Evolutionary conservation across 2,329 filamentous ascomycete genomes (phyloP).

Genomic region (Rhynchosporium secalis): DNA sequence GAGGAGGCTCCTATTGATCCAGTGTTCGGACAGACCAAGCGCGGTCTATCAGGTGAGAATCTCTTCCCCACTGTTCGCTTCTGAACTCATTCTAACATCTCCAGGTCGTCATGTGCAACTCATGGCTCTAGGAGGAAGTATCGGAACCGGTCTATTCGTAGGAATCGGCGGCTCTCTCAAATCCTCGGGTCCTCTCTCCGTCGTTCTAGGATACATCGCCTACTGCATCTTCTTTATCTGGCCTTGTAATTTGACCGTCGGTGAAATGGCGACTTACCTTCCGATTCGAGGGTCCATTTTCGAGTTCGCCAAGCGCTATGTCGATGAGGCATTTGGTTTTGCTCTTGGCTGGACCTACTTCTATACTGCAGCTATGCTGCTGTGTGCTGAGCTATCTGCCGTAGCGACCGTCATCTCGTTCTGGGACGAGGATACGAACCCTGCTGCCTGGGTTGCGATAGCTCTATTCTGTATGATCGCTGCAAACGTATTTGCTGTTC

Average conservation of each 20-base stretch:
- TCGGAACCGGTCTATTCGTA: slow-evolving; percentile 17
- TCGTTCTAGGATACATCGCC: slow-evolving; percentile 13
- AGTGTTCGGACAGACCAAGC: slow-evolving; percentile 18
- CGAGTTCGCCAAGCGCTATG: slow-evolving; percentile 14
- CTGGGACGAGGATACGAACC: slow-evolving; percentile 14
- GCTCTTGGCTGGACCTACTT: slow-evolving; percentile 17
- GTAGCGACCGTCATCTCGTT: slow-evolving; percentile 15
- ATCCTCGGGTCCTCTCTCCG: slow-evolving; percentile 13
- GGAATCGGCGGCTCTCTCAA: slow-evolving; percentile 12
- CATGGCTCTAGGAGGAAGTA: slow-evolving; percentile 15
- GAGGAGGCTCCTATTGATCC: slow-evolving; percentile 6
- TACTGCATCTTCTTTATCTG: slow-evolving; percentile 17
- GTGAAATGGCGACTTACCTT: slow-evolving; percentile 17
- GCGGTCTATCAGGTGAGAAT: slow-evolving; percentile 13
- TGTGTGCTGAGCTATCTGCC: slow-evolving; percentile 13
- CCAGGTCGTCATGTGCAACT: slow-evolving; percentile 16
- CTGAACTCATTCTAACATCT: not conserved
- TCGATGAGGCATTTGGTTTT: slow-evolving; percentile 16
- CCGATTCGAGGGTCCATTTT: slow-evolving; percentile 16
- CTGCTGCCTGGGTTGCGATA: slow-evolving; percentile 14
- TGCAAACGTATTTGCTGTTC: slow-evolving; percentile 56
- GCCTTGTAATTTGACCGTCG: slow-evolving; percentile 16
- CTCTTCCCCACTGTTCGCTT: not conserved
- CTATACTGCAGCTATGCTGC: slow-evolving; percentile 16
- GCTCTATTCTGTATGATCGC: slow-evolving; percentile 6